Base-by-base conservation (phyloP, 148 eudicot genomes). In the Rhododendron mucronatum region DNA sequence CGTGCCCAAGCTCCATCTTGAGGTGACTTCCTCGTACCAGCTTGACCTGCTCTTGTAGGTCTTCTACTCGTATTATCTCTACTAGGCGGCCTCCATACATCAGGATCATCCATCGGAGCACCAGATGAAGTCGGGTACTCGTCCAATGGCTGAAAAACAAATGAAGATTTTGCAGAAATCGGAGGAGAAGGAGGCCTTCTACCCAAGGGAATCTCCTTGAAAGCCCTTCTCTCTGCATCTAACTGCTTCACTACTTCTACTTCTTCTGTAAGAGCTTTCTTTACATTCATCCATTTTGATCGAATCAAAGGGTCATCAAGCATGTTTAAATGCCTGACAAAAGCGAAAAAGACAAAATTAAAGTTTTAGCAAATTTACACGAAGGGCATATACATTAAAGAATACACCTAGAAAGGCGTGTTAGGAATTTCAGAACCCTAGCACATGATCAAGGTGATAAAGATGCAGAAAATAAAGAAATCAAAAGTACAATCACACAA, bases 11-110 rank as follows among this genome's bases (percentile, higher is more conserved):
- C 89, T 84, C 93, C 98, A 85, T 97, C 99, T 91, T 94, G 98
- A 80, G 94, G 69, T 83, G 99, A 97, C 88, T 94, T 97, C 87
- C 95, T 93, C 85, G 74, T 86, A 65, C 94, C 94, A 84, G 59
- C 89, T 88, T 91, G 98, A 85, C 98, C 98, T 75, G 93, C 81
- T 90, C 99, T 94, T 84, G 93, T 77, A 30, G 98, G 89, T 88
- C 98, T 93, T 86, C 98, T 94, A 71, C 83, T 91, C 77, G 91
- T 41, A 50, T 90, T 86, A 78, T 97, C 99, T 59, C 98, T 92
- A 87, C 93, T 95, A 45, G 99, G 99, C 63, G 99, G 99, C 89
- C 99, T 94, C 99, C 99, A 97, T 71, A 97, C 98, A 93, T 97
- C 99, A 81, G 98, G 99, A 90, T 97, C 99, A 81, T 97, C 99